Base-by-base conservation (phyloP, 2,329 filamentous ascomycete species). In the Acrodontium crateriforme region DNA sequence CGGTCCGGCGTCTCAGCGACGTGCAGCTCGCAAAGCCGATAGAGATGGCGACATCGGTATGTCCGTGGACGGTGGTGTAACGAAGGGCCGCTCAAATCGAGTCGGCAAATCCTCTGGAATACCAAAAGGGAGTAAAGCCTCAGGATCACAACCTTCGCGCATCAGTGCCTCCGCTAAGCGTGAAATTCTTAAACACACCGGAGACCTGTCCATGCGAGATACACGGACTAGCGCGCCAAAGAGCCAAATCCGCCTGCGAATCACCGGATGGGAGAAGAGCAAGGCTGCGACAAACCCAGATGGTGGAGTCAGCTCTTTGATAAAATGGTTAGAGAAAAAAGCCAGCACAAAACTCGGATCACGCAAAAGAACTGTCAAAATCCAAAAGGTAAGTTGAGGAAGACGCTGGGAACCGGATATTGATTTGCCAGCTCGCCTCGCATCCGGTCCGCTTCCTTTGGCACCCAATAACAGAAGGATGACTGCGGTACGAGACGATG, bases 261-360 rank as follows among this genome's bases (percentile, higher is more conserved):
- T 61, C 29, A 55, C 52, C 1, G 55, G 55, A 19, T 59, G 54
- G 54, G 46, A 50, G 26, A 53, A 54, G 28, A 55, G 50, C 46
- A 52, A 52, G 29, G 49, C 49, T 9, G 41, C 46, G 2, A 32
- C 41, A 4, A 48, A 47, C 24, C 36, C 45, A 3, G 54, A 56
- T 32, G 38, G 47, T 18, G 53, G 52, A 7, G 39, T 55, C 30
- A 45, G 41, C 27, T 44, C 52, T 2, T 47, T 61, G 24, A 46
- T 56, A 20, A 38, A 39, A 26, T 61, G 57, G 45, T 42, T 61
- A 29, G 53, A 60, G 36, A 53, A 53, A 34, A 53, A 55, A 29
- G 50, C 50, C 14, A 47, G 46, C 12, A 44, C 44, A 24, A 46
- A 44, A 27, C 38, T 52, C 12, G 42, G 42, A 8, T 40, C 46